Evolutionary conservation across 208 protist species (phyloP), one percentile per base, ranked within the genome.

Genomic region (Porcisia deanei): DNA sequence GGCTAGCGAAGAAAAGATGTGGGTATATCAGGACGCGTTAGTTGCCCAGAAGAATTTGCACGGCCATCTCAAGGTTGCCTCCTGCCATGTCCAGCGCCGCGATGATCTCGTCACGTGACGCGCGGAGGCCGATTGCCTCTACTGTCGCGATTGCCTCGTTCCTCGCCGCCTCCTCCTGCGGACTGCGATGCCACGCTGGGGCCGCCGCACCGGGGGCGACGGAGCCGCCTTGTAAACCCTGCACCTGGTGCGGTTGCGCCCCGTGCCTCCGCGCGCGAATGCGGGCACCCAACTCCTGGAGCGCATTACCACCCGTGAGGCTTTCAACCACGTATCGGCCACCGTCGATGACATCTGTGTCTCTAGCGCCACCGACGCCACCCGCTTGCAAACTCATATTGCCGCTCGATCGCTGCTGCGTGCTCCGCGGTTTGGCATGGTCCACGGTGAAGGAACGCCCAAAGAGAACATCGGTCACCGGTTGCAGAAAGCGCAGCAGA

Each of bases 291-390:
- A 72, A 58, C 71, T 81, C 76, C 73, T 74, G 70, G 18, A 76
- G 22, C 25, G 61, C 57, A 55, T 41, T 39, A 25, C 37, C 73
- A 65, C 57, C 72, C 14, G 53, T 74, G 34, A 92, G 69, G 66
- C 85, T 92, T 41, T 92, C 78, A 37, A 92, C 79, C n/a, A 85
- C 77, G 58, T 87, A 85, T 22, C 86, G 85, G 20, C 88, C 84
- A 61, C 74, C 79, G 49, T 82, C 79, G 34, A 79, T 49, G 16
- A 70, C 71, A 66, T 69, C 76, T 22, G 34, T 8, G 57, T 12
- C 53, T 16, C 45, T 61, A 5, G 14, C 74, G 49, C 78, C 78
- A 34, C 39, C 49, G 37, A 52, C 37, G 63, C 14, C 34, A 58
- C 55, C 60, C 6, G 76, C 43, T 30, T 45, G 47, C 37, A 73